Conservation (phyloP, 495 filamentous ascomycete genomes). For the Podospora australis region DNA sequence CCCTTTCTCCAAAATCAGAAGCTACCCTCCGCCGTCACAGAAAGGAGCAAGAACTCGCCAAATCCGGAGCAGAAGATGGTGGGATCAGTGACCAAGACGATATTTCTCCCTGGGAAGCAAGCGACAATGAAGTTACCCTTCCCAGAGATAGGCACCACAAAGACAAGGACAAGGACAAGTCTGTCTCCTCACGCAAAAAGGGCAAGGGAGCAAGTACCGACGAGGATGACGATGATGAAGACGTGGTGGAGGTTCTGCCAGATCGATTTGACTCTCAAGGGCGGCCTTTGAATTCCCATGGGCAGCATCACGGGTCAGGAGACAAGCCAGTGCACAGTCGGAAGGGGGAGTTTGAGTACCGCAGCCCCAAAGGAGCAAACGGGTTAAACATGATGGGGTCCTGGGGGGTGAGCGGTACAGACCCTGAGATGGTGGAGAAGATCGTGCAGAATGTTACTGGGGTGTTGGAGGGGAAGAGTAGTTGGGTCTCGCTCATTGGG, state of each 20-base stretch:
- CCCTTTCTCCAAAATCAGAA: slow-evolving; percentile 37
- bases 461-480: slow-evolving; percentile 24
- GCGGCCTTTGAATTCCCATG: slow-evolving; percentile 30
- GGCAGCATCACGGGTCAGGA: neutral
- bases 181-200: slow-evolving; percentile 12
- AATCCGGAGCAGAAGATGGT: slow-evolving; percentile 12
- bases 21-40: slow-evolving; percentile 34
- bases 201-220: slow-evolving; percentile 7
- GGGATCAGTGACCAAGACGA: slow-evolving; percentile 2
- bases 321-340: slow-evolving; percentile 11
- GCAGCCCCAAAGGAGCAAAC: slow-evolving; percentile 5
- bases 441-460: slow-evolving; percentile 29
- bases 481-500: slow-evolving; percentile 24
- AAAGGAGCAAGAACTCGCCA: slow-evolving; percentile 17
- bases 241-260: slow-evolving; percentile 46
- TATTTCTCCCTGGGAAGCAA: neutral
- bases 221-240: slow-evolving; percentile 24
- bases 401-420: slow-evolving; percentile 28
- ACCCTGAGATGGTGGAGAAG: slow-evolving; percentile 24
- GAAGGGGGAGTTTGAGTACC: slow-evolving; percentile 27
- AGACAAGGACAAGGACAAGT: neutral
- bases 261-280: slow-evolving; percentile 61
- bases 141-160: neutral
- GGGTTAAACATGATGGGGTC: slow-evolving; percentile 17
- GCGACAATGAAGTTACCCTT: neutral